Conservation (phyloP, 192 early-diverging fungal genomes). For the Coemansia sp. region DNA sequence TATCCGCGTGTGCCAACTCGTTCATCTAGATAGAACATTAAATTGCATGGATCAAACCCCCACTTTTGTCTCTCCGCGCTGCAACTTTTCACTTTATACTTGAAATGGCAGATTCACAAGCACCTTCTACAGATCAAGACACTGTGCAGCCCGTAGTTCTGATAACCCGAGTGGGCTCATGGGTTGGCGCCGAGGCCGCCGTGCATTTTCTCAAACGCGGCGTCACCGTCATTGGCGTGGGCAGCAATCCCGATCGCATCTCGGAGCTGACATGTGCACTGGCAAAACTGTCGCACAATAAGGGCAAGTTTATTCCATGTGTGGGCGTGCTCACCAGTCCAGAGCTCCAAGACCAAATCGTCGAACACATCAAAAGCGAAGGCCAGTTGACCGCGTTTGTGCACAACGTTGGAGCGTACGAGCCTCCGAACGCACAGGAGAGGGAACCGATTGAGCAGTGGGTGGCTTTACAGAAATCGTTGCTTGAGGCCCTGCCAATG, state of each 20-base stretch:
- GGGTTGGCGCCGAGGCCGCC: slow-evolving; percentile 29
- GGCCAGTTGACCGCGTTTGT: slow-evolving; percentile 17
- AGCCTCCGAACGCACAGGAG: background rate
- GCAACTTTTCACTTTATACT: background rate
- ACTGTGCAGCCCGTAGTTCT: slow-evolving; percentile 12
- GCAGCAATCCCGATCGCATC: slow-evolving; percentile 16
- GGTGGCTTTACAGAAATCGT: slow-evolving; percentile 20
- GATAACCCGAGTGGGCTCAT: slow-evolving; percentile 25
- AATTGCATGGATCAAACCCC: background rate
- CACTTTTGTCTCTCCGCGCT: background rate
- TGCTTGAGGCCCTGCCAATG: slow-evolving; percentile 18
- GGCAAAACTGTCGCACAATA: background rate
- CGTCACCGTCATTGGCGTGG: slow-evolving; percentile 27
- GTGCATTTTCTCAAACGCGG: slow-evolving; percentile 17
- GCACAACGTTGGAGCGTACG: slow-evolving; percentile 28
- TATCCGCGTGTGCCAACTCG: background rate
- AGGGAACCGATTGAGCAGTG: slow-evolving; percentile 23
- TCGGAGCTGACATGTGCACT: slow-evolving; percentile 1
- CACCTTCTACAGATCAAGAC: background rate
- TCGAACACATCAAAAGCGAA: slow-evolving; percentile 6
- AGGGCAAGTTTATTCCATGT: slow-evolving; percentile 18
- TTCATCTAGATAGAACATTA: background rate
- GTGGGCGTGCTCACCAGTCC: slow-evolving; percentile 10
- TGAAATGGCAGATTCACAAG: slow-evolving; percentile 11
- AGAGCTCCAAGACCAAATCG: slow-evolving; percentile 5